Percentiles rank a stretch among this genome's conserved stretches.
Conservation (phyloP, 225 moss, liverwort and hornwort species). For the Thuidium tamariscinum region DNA sequence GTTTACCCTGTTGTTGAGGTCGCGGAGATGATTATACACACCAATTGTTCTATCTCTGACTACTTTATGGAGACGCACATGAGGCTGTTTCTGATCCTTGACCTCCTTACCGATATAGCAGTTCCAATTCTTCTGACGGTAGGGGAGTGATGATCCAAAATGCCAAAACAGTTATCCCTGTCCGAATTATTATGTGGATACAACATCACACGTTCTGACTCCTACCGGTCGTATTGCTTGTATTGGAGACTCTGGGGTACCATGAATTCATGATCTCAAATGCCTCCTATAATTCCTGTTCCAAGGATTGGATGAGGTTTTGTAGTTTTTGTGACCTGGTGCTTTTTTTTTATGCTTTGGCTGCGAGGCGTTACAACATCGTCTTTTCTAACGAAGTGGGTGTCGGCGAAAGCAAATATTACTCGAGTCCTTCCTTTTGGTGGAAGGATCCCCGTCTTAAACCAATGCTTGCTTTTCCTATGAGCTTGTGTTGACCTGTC, state of each 20-base stretch:
- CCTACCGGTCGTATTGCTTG: background rate
- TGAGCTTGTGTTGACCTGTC: slow-evolving; percentile 1
- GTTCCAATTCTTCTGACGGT: too few species aligned
- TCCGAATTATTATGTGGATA: slow-evolving; percentile 1
- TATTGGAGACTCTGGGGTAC: too few species aligned
- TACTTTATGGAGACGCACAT: background rate
- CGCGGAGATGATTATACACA: background rate
- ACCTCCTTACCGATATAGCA: fast-evolving
- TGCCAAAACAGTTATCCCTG: slow-evolving; percentile 24
- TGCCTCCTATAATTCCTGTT: fast-evolving
- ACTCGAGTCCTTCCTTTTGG: background rate
- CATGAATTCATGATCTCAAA: too few species aligned
- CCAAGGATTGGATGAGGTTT: too few species aligned
- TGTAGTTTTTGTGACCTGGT: too few species aligned
- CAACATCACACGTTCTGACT: background rate
- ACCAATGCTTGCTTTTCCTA: background rate
- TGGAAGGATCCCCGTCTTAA: background rate
- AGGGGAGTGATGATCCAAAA: slow-evolving; percentile 1
- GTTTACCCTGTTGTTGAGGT: background rate
- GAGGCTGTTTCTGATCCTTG: slow-evolving; percentile 10
- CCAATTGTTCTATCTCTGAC: slow-evolving; percentile 6
- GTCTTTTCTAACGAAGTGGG: background rate
- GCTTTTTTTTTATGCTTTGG: background rate
- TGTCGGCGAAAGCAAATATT: background rate
- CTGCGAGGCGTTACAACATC: background rate